Conservation (phyloP, 1,284 basidiomycete genomes). For the Trichosporon sp. region DNA sequence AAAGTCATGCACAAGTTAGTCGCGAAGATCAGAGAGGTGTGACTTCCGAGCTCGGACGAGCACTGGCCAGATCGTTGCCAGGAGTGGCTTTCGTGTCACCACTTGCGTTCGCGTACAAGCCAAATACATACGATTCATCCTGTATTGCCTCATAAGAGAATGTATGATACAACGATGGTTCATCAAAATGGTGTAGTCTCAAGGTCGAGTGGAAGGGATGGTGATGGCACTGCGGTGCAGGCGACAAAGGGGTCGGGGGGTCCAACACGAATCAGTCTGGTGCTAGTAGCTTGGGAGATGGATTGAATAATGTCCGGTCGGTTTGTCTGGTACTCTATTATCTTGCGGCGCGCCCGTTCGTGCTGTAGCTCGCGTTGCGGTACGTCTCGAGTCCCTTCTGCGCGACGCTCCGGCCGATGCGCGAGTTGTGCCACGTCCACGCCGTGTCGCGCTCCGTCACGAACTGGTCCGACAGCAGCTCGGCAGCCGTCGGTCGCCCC, state of each 20-base stretch:
- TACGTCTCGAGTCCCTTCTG: slow-evolving; percentile 28
- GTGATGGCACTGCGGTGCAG: no score
- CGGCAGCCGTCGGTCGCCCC: slow-evolving; percentile 78
- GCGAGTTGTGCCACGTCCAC: slow-evolving; percentile 66
- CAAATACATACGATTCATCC: slow-evolving; percentile 1
- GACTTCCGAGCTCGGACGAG: no score
- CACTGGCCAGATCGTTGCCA: no score
- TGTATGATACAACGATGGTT: slow-evolving; percentile 3
- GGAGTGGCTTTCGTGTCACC: no score
- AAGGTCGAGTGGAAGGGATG: no score
- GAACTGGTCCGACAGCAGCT: slow-evolving; percentile 82
- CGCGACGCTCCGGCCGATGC: slow-evolving; percentile 52
- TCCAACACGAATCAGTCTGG: no score
- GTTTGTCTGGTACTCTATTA: neutral
- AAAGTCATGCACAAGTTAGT: no score
- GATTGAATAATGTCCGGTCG: no score
- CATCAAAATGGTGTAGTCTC: neutral
- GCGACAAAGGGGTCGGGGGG: no score
- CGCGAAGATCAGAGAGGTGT: no score
- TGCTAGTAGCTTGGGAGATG: no score
- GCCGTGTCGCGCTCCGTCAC: slow-evolving; percentile 67
- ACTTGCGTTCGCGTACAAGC: neutral
- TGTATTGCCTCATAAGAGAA: slow-evolving; percentile 1
- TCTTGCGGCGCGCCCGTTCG: neutral
- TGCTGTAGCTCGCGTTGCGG: slow-evolving; percentile 23